Base-by-base conservation (phyloP, 352 stramenopile species). In the Phytopythium oedochilum region DNA sequence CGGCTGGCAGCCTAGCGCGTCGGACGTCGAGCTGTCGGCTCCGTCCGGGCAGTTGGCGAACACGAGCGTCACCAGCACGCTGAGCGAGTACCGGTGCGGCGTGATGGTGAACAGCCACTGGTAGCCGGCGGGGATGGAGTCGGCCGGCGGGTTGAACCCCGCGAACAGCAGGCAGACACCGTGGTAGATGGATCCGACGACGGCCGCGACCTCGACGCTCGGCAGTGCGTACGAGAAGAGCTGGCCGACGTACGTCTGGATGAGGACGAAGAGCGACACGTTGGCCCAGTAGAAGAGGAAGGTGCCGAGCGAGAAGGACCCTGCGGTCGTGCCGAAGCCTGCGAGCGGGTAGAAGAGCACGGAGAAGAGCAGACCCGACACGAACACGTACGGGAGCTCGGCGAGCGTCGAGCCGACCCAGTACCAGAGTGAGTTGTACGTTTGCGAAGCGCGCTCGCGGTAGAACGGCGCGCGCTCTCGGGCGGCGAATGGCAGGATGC, bases 361-460 rank as follows among this genome's bases (percentile, higher is more conserved):
- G 11, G 61, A 68, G 55, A 77, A 80, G 22, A 77, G 35, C 5
- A 74, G 28, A 14, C 57, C 57, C 20, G 57, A 69, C 18, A 56
- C 29, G 20, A 76, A 70, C 17, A 67, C 57, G 67, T 73, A 81
- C 29, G 73, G 73, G 39, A 83, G 68, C 68, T 98, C 90, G 2
- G 71, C 67, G 10, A 97, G 18, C 15, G 75, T 89, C 31, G 78
- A 82, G 2, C 83, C 73, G 5, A 94, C 32, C 38, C 62, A 67
- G 55, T 95, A 83, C 38, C 79, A 69, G 25, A 63, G 42, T 32
- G 72, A 50, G 28, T 71, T 66, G 58, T 97, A 97, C 65, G 92
- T 92, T 45, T 83, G 56, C 12, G 79, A 73, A 29, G 78, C 73
- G 40, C 89, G 83, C 26, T 50, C 23, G 43, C 43, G 43, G 15